These are phyloP conservation scores for Erodium texanum DNA, from an alignment of 441 rosid species.

Conservation along the genomic window DNA sequence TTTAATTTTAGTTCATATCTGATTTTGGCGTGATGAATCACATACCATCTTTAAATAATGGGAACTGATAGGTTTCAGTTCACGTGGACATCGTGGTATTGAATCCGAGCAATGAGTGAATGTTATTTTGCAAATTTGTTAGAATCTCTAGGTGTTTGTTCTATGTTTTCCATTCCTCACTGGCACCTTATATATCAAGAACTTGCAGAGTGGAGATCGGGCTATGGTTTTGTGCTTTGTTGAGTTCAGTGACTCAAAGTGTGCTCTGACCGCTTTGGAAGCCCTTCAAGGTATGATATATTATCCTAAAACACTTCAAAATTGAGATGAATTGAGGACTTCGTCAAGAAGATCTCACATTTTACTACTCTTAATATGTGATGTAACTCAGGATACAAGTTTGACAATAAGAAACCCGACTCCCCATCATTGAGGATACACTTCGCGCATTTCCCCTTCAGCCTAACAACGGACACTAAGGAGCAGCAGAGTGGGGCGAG, in stretches of 20 bases:
- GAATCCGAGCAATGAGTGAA: no score
- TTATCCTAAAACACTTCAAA: not conserved
- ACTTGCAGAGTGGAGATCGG: constrained; percentile 38
- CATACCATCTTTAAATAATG: no score
- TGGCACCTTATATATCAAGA: constrained; percentile 7
- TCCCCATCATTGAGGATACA: constrained; percentile 34
- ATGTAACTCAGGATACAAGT: constrained; percentile 37
- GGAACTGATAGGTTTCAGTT: no score
- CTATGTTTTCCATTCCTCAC: not conserved
- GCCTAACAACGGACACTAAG: constrained; percentile 24
- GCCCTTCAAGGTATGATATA: constrained; percentile 46
- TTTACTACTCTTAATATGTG: not conserved
- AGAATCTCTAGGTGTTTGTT: constrained; percentile 1
- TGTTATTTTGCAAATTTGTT: not conserved
- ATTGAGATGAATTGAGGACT: not conserved
- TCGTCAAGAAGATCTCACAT: not conserved
- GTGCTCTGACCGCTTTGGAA: constrained; percentile 44
- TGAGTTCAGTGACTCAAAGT: constrained; percentile 39
- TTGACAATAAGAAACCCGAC: constrained; percentile 45
- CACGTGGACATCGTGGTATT: no score
- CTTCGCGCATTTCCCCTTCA: constrained; percentile 44
- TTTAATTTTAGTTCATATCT: no score
- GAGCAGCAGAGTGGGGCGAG: constrained; percentile 8
- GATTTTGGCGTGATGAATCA: no score
- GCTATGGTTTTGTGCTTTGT: constrained; percentile 50